Evolutionary conservation across 495 filamentous ascomycete genomes (phyloP).

Genomic region (Penicillium coffeae): DNA sequence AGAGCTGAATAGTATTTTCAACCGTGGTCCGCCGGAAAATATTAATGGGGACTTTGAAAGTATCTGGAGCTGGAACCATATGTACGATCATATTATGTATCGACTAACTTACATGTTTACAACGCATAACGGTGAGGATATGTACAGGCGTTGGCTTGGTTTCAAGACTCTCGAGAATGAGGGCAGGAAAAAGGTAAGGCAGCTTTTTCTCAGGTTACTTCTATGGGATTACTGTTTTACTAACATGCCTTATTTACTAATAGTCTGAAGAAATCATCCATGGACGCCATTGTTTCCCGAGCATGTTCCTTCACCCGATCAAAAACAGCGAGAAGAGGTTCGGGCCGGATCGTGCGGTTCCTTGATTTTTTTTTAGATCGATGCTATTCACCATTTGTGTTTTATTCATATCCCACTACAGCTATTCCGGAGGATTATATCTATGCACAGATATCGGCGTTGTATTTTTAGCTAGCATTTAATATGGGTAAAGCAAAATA

Average conservation of each 20-base stretch:
- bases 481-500: too few species aligned
- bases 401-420: too few species aligned
- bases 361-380: constrained; percentile 4
- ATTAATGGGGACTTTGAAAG: constrained; percentile 20
- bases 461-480: too few species aligned
- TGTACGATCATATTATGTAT: constrained; percentile 24
- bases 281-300: constrained; percentile 27
- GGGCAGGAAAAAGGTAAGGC: constrained; percentile 20
- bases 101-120: constrained; percentile 30
- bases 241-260: background rate
- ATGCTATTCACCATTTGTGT: too few species aligned
- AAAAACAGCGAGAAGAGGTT: constrained; percentile 17
- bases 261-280: constrained; percentile 12
- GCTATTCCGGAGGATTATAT: too few species aligned
- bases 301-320: constrained; percentile 24
- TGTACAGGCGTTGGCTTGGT: constrained; percentile 25
- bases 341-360: constrained; percentile 18
- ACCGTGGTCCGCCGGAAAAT: constrained; percentile 21
- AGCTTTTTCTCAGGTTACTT: background rate
- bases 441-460: too few species aligned
- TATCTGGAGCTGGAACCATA: constrained; percentile 22
- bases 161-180: constrained; percentile 19
- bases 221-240: background rate
- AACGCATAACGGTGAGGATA: constrained; percentile 21
- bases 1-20: constrained; percentile 22